phyloP scores from a whole-genome alignment of 305 asterid species.

The Fraxinus xanthoxyloides region DNA sequence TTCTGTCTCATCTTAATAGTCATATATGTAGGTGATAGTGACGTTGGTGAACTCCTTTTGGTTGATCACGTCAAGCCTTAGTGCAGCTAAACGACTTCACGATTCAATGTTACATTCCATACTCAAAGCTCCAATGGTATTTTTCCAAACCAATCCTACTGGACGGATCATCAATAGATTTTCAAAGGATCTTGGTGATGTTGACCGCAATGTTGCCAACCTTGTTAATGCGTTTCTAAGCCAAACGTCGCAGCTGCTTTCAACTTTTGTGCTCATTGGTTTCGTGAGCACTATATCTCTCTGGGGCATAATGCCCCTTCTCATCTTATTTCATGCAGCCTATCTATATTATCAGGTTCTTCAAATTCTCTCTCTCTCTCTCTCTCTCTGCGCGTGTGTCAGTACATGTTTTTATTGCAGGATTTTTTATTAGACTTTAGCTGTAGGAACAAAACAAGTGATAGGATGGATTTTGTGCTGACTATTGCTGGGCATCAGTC shows the following conservation, averaged over 20 bases:
- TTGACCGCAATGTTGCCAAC: constrained; percentile 74
- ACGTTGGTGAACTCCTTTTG: constrained; percentile 78
- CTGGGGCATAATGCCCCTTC: constrained; percentile 91
- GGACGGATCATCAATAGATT: constrained; percentile 85
- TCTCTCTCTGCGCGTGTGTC: not conserved
- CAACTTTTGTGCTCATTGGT: constrained; percentile 79
- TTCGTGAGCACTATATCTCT: constrained; percentile 70
- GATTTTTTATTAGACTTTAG: not conserved
- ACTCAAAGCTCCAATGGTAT: constrained; percentile 85
- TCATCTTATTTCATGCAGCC: constrained; percentile 72
- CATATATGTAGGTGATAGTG: constrained; percentile 64
- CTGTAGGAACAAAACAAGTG: not conserved
- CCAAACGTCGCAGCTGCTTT: constrained; percentile 78
- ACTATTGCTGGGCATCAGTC: not conserved
- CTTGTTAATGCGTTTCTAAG: constrained; percentile 49
- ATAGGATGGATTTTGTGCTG: not conserved
- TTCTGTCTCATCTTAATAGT: constrained; percentile 3
- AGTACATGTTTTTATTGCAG: not conserved
- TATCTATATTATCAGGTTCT: constrained; percentile 84
- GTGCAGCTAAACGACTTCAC: constrained; percentile 73
- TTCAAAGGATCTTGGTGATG: constrained; percentile 76
- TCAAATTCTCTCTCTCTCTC: constrained; percentile 17
- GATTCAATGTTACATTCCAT: constrained; percentile 67
- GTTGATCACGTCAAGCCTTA: constrained; percentile 73
- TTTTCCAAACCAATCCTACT: constrained; percentile 82